Conservation (phyloP, 2,329 filamentous ascomycete genomes). For the Aspergillus candidus region DNA sequence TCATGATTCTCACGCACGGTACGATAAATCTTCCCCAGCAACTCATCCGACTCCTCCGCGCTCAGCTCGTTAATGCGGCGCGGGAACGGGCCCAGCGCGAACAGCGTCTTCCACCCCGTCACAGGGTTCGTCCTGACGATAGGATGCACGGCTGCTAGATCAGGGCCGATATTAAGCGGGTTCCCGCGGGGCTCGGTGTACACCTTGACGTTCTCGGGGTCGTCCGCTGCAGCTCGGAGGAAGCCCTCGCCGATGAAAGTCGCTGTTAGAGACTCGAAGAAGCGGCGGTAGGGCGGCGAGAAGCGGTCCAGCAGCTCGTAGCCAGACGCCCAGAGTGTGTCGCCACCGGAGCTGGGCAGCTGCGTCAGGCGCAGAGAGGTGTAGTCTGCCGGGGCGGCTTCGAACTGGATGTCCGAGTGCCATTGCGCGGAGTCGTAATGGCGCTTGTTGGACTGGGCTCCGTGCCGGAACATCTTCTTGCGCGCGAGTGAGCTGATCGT, state of each 20-base stretch:
- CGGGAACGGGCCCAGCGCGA: conserved; percentile 38
- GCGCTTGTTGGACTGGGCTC: conserved; percentile 28
- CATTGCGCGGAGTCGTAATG: conserved; percentile 43
- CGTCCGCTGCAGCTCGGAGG: conserved; percentile 39
- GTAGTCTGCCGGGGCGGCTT: conserved; percentile 59
- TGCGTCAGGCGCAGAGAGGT: conserved; percentile 53
- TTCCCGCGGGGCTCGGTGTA: conserved; percentile 47
- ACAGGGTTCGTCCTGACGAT: conserved; percentile 58
- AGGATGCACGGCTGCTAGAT: conserved; percentile 49
- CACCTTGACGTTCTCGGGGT: conserved; percentile 8
- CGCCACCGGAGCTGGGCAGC: conserved; percentile 52
- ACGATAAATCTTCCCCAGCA: conserved; percentile 40
- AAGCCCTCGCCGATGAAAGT: conserved; percentile 49
- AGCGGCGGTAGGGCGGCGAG: conserved; percentile 50
- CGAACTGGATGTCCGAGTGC: conserved; percentile 61
- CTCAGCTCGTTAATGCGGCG: conserved; percentile 42
- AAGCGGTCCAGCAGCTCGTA: conserved; percentile 63
- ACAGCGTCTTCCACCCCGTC: conserved; percentile 57
- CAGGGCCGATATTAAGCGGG: conserved; percentile 49
- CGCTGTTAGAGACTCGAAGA: conserved; percentile 55
- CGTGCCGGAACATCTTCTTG: conserved; percentile 41
- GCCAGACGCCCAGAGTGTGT: conserved; percentile 62
- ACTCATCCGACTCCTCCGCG: conserved; percentile 37
- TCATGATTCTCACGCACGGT: conserved; percentile 47
- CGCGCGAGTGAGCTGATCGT: conserved; percentile 55